Evolutionary conservation across 257 asterid species (phyloP).

Genomic region (Fraxinus quadrangulata): DNA sequence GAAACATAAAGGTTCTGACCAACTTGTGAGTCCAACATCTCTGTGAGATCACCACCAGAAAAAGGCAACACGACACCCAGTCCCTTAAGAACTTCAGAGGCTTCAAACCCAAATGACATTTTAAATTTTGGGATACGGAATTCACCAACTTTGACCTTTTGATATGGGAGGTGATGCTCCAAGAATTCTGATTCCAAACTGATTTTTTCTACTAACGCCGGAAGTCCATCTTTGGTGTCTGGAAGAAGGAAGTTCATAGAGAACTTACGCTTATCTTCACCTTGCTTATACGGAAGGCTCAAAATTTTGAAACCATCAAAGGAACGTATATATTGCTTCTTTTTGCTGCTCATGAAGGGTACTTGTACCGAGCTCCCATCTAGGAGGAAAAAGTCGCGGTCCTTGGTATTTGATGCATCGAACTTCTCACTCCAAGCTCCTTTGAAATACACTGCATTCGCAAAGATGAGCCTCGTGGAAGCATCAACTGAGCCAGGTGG

Average conservation of each 20-base stretch:
- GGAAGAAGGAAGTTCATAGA: slow-evolving; percentile 54
- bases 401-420: slow-evolving; percentile 42
- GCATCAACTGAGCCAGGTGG: slow-evolving; percentile 47
- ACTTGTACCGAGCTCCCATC: slow-evolving; percentile 41
- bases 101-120: slow-evolving; percentile 40
- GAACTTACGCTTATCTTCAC: slow-evolving; percentile 48
- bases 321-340: slow-evolving; percentile 39
- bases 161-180: slow-evolving; percentile 39
- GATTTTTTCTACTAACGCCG: slow-evolving; percentile 35
- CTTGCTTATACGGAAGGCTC: slow-evolving; percentile 45
- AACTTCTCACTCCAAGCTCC: slow-evolving; percentile 58
- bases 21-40: slow-evolving; percentile 44
- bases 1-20: slow-evolving; percentile 37
- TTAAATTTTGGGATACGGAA: slow-evolving; percentile 51
- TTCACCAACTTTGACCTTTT: slow-evolving; percentile 30
- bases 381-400: slow-evolving; percentile 42
- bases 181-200: slow-evolving; percentile 37
- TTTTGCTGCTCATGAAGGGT: slow-evolving; percentile 55
- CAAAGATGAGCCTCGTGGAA: slow-evolving; percentile 46
- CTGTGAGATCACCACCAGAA: slow-evolving; percentile 38
- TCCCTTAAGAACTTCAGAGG: slow-evolving; percentile 40
- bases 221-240: slow-evolving; percentile 43
- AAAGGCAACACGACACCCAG: slow-evolving; percentile 42
- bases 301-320: slow-evolving; percentile 50
- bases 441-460: slow-evolving; percentile 58